Conservation (phyloP, 78 protist genomes). For the Speleostelium caveatum region DNA sequence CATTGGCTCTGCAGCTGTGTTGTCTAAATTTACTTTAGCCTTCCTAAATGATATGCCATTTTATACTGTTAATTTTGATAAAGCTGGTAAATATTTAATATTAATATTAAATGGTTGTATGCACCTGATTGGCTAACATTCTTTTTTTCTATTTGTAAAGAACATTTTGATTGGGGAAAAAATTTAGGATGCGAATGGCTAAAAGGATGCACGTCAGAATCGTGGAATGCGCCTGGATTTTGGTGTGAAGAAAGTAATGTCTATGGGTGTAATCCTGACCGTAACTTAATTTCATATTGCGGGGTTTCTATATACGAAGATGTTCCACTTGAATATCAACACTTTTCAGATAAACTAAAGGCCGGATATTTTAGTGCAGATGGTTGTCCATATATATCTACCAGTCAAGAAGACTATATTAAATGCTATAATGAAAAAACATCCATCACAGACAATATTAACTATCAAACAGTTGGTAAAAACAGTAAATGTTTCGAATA, state of each 20-base stretch:
- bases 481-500: conserved; percentile 71
- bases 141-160: no score
- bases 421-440: conserved; percentile 1
- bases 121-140: no score
- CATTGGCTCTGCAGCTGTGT: not conserved
- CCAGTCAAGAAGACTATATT: not conserved
- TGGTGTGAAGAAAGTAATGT: not conserved
- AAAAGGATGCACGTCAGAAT: not conserved
- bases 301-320: not conserved
- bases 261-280: not conserved
- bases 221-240: conserved; percentile 41
- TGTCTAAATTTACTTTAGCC: conserved; percentile 16
- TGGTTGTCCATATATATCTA: conserved; percentile 1
- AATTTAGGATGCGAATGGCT: conserved; percentile 15
- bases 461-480: not conserved
- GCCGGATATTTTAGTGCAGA: not conserved
- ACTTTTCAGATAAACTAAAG: not conserved
- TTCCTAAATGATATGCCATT: conserved; percentile 13
- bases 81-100: not conserved
- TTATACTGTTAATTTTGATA: not conserved
- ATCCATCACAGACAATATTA: not conserved
- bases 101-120: no score
- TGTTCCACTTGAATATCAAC: conserved; percentile 1
- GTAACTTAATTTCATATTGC: not conserved
- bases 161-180: no score